Evolutionary conservation across 345 rosid genomes (phyloP).

Genomic region (Hirschfeldia incana): DNA sequence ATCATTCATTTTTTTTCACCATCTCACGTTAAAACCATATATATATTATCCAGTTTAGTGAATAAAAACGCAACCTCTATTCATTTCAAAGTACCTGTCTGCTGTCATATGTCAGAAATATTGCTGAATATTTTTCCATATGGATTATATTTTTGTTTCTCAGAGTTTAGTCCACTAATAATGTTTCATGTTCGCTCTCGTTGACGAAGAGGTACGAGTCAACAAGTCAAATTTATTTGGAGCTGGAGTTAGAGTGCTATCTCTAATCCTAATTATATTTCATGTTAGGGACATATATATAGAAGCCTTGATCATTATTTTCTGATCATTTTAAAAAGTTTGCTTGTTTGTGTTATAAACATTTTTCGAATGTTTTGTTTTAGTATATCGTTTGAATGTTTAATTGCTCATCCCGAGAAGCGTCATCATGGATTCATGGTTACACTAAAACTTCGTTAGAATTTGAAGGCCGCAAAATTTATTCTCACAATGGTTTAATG

Average conservation of each 20-base stretch:
- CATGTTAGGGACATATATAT: neutral
- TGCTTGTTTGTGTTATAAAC: too few relatives aligned
- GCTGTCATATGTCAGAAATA: neutral
- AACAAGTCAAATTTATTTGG: constrained; percentile 23
- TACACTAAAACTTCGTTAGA: neutral
- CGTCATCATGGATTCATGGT: neutral
- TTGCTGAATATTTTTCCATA: neutral
- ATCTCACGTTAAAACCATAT: too few relatives aligned
- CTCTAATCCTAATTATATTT: neutral
- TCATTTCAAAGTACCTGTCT: neutral
- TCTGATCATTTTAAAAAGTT: too few relatives aligned
- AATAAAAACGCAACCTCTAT: neutral
- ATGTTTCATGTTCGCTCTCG: constrained; percentile 16
- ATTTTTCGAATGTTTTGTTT: too few relatives aligned
- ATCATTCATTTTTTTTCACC: too few relatives aligned
- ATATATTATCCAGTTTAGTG: too few relatives aligned
- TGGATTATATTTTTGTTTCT: neutral
- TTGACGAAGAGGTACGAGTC: constrained; percentile 25
- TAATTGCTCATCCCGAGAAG: neutral
- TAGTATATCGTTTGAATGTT: too few relatives aligned
- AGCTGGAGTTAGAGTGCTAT: neutral
- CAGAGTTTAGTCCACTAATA: constrained; percentile 4
- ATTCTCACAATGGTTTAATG: neutral
- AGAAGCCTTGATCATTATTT: neutral
- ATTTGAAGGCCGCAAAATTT: neutral